Conservation (phyloP, 2,329 filamentous ascomycete genomes). For the Fusarium palustre region DNA sequence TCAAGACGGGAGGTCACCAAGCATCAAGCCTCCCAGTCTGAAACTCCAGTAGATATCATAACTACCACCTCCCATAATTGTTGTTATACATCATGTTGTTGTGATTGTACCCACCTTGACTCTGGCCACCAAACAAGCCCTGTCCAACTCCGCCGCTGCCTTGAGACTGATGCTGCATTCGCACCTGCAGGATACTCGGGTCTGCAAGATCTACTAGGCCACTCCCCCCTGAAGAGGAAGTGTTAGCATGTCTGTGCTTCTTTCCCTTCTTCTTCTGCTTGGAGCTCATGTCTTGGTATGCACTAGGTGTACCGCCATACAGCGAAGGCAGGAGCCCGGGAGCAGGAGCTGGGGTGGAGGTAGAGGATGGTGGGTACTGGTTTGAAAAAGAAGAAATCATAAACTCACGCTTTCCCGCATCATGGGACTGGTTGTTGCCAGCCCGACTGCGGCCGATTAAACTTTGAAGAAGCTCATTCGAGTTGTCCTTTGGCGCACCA, state of each 20-base stretch:
- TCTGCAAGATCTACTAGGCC: conserved; percentile 99
- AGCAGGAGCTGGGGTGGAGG: conserved; percentile 87
- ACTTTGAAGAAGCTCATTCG: conserved; percentile 77
- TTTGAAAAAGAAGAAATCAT: conserved; percentile 92
- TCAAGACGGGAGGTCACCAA: conserved; percentile 39
- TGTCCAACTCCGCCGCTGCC: conserved; percentile 86
- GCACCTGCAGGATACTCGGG: conserved; percentile 99
- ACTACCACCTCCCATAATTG: conserved; percentile 76
- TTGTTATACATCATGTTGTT: conserved; percentile 84
- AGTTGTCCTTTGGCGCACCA: conserved; percentile 75
- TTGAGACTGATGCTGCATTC: conserved; percentile 89
- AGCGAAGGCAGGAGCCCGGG: conserved; percentile 91
- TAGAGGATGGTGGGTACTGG: conserved; percentile 84
- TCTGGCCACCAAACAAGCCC: conserved; percentile 88
- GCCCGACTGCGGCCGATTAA: conserved; percentile 78
- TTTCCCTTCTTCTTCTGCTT: conserved; percentile 99
- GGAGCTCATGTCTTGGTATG: conserved; percentile 90
- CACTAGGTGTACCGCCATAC: conserved; percentile 86
- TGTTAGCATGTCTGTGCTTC: conserved; percentile 99
- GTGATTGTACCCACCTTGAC: conserved; percentile 94
- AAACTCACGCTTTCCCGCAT: conserved; percentile 98
- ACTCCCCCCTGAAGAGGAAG: conserved; percentile 99
- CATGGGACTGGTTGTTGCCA: conserved; percentile 78
- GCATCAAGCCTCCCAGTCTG: conserved; percentile 38
- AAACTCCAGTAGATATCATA: conserved; percentile 37